These are phyloP conservation scores for Glonium stellatum DNA, from an alignment of 495 filamentous ascomycete species.

Conservation along the genomic window DNA sequence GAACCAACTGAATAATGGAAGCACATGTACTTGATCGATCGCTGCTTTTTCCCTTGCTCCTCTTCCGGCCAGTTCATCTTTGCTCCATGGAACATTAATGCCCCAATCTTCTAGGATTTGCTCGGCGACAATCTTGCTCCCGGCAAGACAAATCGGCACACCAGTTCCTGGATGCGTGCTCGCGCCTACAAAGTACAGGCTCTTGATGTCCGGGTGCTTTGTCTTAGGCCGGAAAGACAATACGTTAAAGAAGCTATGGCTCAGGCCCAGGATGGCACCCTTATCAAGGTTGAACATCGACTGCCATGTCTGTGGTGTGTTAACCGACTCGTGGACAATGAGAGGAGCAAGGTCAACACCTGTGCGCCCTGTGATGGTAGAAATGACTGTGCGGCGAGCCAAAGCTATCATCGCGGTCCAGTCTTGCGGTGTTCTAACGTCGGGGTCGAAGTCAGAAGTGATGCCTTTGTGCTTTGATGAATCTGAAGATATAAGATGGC, in stretches of 20 bases:
- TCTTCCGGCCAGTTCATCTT: constrained; percentile 16
- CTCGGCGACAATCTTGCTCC: constrained; percentile 53
- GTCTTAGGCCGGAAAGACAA: constrained; percentile 57
- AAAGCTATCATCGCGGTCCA: constrained; percentile 48
- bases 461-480: constrained; percentile 29
- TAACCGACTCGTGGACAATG: constrained; percentile 53
- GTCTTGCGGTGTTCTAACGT: constrained; percentile 41
- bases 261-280: constrained; percentile 61
- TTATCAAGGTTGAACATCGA: constrained; percentile 60
- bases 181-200: constrained; percentile 60
- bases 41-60: constrained; percentile 31
- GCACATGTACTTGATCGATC: background rate
- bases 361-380: constrained; percentile 50
- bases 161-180: constrained; percentile 67
- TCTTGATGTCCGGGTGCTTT: constrained; percentile 42
- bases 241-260: constrained; percentile 66
- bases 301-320: constrained; percentile 57
- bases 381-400: constrained; percentile 48
- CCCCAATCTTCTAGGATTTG: constrained; percentile 45
- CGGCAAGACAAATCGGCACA: constrained; percentile 61
- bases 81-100: constrained; percentile 40
- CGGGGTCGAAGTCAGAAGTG: background rate
- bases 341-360: constrained; percentile 40
- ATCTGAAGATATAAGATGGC: constrained; percentile 46
- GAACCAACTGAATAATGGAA: background rate